Conservation (phyloP, 202 grass and related monocot genomes). For the Zoysia matrella region DNA sequence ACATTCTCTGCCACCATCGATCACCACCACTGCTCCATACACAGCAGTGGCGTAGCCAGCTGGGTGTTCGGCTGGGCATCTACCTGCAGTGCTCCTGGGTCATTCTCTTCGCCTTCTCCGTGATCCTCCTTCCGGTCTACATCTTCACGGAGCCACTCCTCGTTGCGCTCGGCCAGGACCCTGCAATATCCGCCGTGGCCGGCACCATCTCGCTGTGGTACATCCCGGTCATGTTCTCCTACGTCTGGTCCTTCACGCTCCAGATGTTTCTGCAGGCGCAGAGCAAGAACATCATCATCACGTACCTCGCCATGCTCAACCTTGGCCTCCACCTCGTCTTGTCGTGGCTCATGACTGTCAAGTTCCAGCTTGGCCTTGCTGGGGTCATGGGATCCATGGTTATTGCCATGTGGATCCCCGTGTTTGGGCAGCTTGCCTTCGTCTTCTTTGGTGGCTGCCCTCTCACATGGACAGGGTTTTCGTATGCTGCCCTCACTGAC, state of each 20-base stretch:
- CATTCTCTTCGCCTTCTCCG: no score
- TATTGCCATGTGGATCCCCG: constrained; percentile 67
- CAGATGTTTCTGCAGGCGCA: constrained; percentile 90
- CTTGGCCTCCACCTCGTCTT: constrained; percentile 52
- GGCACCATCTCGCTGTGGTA: constrained; percentile 71
- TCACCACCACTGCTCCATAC: no score
- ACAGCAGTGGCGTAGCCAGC: no score
- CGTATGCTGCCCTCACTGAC: constrained; percentile 41
- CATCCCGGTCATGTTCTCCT: constrained; percentile 67
- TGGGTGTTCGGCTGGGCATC: no score
- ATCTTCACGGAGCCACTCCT: constrained; percentile 62
- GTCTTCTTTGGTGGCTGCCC: constrained; percentile 75
- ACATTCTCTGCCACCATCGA: no score
- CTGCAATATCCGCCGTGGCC: constrained; percentile 46
- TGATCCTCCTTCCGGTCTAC: constrained; percentile 35
- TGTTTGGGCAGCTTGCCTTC: constrained; percentile 60
- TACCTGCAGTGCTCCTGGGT: no score
- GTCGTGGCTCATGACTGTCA: constrained; percentile 54
- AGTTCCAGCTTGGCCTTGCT: constrained; percentile 41
- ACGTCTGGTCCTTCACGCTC: constrained; percentile 61
- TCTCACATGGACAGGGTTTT: constrained; percentile 77
- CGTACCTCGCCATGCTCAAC: constrained; percentile 61
- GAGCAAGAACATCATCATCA: constrained; percentile 76
- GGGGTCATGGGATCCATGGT: constrained; percentile 76
- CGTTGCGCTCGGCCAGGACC: constrained; percentile 59